A percentile compares a stretch with the other conserved stretches of the same genome.
Conservation (phyloP, 495 filamentous ascomycete species). For the Penicillium lagena region DNA sequence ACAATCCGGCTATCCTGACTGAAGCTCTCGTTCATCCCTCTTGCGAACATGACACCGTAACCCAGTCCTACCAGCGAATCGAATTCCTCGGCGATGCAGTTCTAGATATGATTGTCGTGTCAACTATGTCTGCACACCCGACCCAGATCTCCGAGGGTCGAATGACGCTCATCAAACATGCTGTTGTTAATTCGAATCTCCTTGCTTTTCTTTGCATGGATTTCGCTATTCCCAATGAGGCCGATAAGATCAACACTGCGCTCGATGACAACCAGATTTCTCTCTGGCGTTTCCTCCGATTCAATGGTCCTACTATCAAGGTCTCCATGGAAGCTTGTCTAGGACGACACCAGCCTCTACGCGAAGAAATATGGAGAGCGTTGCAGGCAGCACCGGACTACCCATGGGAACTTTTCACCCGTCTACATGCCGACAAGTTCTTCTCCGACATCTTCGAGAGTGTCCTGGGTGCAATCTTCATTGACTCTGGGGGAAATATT, state of each 20-base stretch:
- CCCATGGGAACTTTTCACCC: constrained; percentile 68
- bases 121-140: constrained; percentile 38
- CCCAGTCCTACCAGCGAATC: constrained; percentile 72
- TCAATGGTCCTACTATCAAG: constrained; percentile 39
- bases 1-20: constrained; percentile 59
- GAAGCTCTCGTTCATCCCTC: constrained; percentile 87
- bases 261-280: constrained; percentile 16
- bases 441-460: constrained; percentile 83
- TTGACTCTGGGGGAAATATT: constrained; percentile 64
- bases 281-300: constrained; percentile 68
- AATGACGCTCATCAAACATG: constrained; percentile 72
- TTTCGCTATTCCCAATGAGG: constrained; percentile 11
- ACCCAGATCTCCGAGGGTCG: constrained; percentile 47
- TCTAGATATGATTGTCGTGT: constrained; percentile 71
- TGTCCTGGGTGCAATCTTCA: constrained; percentile 75
- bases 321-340: constrained; percentile 37
- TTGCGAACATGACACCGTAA: constrained; percentile 42
- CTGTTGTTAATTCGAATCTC: constrained; percentile 77
- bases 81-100: constrained; percentile 90
- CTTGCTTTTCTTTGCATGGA: constrained; percentile 78
- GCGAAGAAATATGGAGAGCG: constrained; percentile 41
- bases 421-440: constrained; percentile 68
- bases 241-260: background rate
- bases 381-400: constrained; percentile 46
- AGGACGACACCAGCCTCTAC: constrained; percentile 41